Conservation (phyloP, 495 filamentous ascomycete species). For the Hypoxylon subgilvum region DNA sequence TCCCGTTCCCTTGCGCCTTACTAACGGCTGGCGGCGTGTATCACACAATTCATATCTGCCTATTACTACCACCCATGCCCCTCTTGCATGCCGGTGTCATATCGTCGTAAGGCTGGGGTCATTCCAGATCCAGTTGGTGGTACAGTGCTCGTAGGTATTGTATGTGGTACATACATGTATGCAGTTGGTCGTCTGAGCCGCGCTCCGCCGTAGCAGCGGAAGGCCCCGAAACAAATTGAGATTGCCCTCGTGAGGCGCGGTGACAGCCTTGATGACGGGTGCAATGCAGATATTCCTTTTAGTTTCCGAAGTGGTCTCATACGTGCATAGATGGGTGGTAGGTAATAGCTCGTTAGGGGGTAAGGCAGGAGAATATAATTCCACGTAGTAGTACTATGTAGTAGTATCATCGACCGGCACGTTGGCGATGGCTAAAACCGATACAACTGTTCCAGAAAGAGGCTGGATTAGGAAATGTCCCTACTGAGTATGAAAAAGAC, state of each 20-base stretch:
- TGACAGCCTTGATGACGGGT: neutral
- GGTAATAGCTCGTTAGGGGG: neutral
- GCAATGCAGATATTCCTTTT: neutral
- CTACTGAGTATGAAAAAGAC: constrained; percentile 8
- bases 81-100: constrained; percentile 11
- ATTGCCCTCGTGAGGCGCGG: constrained; percentile 6
- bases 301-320: neutral
- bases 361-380: constrained; percentile 3
- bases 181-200: constrained; percentile 5
- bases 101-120: constrained; percentile 19
- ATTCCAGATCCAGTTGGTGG: constrained; percentile 21
- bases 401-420: constrained; percentile 8
- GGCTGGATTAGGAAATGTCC: constrained; percentile 22
- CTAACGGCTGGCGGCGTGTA: constrained; percentile 3
- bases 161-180: constrained; percentile 1
- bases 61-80: no score
- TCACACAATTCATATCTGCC: constrained; percentile 12
- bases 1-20: constrained; percentile 23
- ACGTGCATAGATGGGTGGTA: neutral
- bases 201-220: neutral
- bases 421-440: constrained; percentile 22
- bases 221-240: neutral
- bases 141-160: constrained; percentile 3
- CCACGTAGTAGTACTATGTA: no score
- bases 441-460: constrained; percentile 29